Evolutionary conservation across 768 basidiomycete species (phyloP), one percentile per base, ranked within the genome.

Genomic region (Mycena indigotica): DNA sequence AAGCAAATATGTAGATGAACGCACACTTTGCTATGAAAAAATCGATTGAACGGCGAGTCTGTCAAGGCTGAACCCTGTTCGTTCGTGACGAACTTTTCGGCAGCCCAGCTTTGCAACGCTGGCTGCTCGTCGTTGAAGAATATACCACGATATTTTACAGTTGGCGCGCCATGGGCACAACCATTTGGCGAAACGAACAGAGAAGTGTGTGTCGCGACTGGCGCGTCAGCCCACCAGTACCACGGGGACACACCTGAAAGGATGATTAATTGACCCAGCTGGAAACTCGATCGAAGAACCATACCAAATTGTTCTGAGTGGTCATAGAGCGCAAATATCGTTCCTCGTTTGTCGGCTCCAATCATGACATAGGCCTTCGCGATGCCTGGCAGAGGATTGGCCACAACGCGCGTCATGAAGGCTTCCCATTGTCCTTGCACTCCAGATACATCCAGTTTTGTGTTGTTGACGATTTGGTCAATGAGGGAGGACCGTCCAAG

Each of bases 211-310:
- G 75, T 72, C 16, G 79, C 80, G 1, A 80, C 76, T 6, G 85
- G 85, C n/a, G 88, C 88, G 67, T 91, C 88, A n/a, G 87, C 85
- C 88, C 88, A 91, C 83, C 83, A 86, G 58, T 81, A 84, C 84
- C 85, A 87, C n/a, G 85, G 85, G 19, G 84, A 86, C 29, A 87
- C 84, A 55, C 84, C 84, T 85, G 50, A 30, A 35, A 40, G 19
- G 44, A 50, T 16, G 21, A 30, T 29, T 24, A 58, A 63, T 62
- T 62, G 45, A 41, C 25, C 24, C 28, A 51, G 13, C 6, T 4
- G 29, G 56, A 58, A 39, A 46, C 21, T 21, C 12, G 17, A 13
- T 6, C 62, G 23, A 2, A 13, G 25, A 17, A 40, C 63, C n/a
- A 29, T 38, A 81, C 87, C 87, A 66, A 88, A 83, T 65, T 88